Percentiles rank a stretch among this genome's conserved stretches.
phyloP scores from a whole-genome alignment of 106 monocot species.

The Acorus gramineus region DNA sequence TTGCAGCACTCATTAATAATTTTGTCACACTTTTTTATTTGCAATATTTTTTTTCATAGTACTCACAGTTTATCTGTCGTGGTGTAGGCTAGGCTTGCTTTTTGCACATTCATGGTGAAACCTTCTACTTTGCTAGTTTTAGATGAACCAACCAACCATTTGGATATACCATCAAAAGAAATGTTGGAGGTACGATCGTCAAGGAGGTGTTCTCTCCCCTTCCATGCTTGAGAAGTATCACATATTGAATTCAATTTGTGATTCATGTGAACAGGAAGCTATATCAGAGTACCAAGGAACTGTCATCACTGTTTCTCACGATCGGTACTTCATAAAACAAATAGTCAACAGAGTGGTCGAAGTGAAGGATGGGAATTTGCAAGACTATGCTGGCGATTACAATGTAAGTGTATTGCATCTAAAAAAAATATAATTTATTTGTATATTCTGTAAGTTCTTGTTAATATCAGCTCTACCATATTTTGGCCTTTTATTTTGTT shows the following conservation, averaged over 20 bases:
- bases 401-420: slow-evolving; percentile 39
- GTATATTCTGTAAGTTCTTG: no score
- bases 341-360: slow-evolving; percentile 94
- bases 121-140: slow-evolving; percentile 92
- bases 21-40: background rate
- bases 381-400: slow-evolving; percentile 97
- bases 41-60: background rate
- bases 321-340: slow-evolving; percentile 92
- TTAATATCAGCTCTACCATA: background rate
- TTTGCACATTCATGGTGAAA: slow-evolving; percentile 99
- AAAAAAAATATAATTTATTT: no score
- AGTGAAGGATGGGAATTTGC: slow-evolving; percentile 60
- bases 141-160: slow-evolving; percentile 98
- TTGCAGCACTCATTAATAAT: background rate
- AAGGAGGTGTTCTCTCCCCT: background rate
- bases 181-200: slow-evolving; percentile 80
- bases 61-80: background rate
- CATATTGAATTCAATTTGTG: background rate
- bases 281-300: slow-evolving; percentile 84
- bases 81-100: slow-evolving; percentile 85
- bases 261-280: slow-evolving; percentile 66
- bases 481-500: background rate
- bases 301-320: slow-evolving; percentile 95
- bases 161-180: slow-evolving; percentile 99
- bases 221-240: no score